These are phyloP conservation scores for Microcos paniculata DNA, from an alignment of 345 rosid species.

Conservation along the genomic window DNA sequence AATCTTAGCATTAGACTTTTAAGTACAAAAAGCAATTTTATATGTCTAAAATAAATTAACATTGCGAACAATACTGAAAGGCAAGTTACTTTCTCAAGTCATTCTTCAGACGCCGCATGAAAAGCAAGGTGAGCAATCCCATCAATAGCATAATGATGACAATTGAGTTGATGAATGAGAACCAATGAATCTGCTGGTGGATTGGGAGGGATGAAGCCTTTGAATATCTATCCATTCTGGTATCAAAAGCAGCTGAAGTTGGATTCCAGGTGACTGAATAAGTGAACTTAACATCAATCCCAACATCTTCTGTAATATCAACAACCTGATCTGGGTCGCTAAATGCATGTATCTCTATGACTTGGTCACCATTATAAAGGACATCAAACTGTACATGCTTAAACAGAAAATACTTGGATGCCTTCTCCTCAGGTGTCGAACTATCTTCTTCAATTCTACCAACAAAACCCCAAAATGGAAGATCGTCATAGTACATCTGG, in stretches of 20 bases:
- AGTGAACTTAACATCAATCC: conserved; percentile 60
- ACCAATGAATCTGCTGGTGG: conserved; percentile 60
- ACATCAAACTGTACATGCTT: conserved; percentile 66
- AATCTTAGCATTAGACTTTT: conserved; percentile 13
- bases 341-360: conserved; percentile 58
- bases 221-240: conserved; percentile 66
- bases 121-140: conserved; percentile 55
- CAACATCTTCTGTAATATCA: conserved; percentile 64
- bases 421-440: conserved; percentile 27
- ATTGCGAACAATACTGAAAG: conserved; percentile 4
- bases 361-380: conserved; percentile 51
- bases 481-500: conserved; percentile 86
- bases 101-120: conserved; percentile 64
- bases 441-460: conserved; percentile 68
- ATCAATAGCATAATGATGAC: conserved; percentile 49
- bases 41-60: background rate
- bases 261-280: conserved; percentile 77
- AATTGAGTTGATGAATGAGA: conserved; percentile 64
- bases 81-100: conserved; percentile 59
- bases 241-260: conserved; percentile 44
- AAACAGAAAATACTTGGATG: conserved; percentile 57
- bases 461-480: conserved; percentile 87
- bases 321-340: conserved; percentile 61
- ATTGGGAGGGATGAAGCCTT: conserved; percentile 51
- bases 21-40: background rate